Percentiles rank a stretch among this genome's conserved stretches.
These are phyloP conservation scores for Casuarina equisetifolia DNA, from an alignment of 306 rosid genomes.

Conservation along the genomic window DNA sequence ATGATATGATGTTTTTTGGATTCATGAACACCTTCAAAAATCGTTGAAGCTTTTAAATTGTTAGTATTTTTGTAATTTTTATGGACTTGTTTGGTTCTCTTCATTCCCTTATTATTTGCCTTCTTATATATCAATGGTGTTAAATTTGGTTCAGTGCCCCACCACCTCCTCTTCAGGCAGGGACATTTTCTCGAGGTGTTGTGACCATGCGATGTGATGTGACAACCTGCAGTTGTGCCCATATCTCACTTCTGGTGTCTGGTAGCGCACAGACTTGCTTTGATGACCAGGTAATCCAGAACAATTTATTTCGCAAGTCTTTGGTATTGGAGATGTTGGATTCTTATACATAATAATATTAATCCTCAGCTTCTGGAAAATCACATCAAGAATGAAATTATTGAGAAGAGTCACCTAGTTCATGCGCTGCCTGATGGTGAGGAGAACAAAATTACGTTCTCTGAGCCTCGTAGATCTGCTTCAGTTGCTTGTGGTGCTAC, in stretches of 20 bases:
- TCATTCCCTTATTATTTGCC: background rate
- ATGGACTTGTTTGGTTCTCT: slow-evolving; percentile 18
- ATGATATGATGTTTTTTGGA: background rate
- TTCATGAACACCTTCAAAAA: background rate
- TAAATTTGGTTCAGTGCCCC: slow-evolving; percentile 70
- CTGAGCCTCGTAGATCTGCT: slow-evolving; percentile 90
- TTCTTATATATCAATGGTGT: slow-evolving; percentile 28
- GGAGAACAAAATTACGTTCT: slow-evolving; percentile 52
- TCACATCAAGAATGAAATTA: slow-evolving; percentile 91
- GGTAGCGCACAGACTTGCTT: slow-evolving; percentile 95
- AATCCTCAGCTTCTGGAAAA: slow-evolving; percentile 79
- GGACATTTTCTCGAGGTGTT: slow-evolving; percentile 96
- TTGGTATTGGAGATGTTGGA: slow-evolving; percentile 23
- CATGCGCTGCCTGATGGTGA: slow-evolving; percentile 48
- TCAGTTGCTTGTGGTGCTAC: slow-evolving; percentile 93
- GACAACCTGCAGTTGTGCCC: slow-evolving; percentile 86
- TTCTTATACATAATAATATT: slow-evolving; percentile 35
- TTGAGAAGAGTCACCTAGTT: slow-evolving; percentile 78
- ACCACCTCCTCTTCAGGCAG: slow-evolving; percentile 98
- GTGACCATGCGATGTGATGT: slow-evolving; percentile 99
- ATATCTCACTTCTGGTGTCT: slow-evolving; percentile 89
- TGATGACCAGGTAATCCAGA: slow-evolving; percentile 78
- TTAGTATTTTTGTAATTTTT: background rate
- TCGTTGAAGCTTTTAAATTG: background rate
- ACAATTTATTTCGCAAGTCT: slow-evolving; percentile 22